phyloP scores from a whole-genome alignment of 2,329 filamentous ascomycete genomes.

The Fusarium begoniae region DNA sequence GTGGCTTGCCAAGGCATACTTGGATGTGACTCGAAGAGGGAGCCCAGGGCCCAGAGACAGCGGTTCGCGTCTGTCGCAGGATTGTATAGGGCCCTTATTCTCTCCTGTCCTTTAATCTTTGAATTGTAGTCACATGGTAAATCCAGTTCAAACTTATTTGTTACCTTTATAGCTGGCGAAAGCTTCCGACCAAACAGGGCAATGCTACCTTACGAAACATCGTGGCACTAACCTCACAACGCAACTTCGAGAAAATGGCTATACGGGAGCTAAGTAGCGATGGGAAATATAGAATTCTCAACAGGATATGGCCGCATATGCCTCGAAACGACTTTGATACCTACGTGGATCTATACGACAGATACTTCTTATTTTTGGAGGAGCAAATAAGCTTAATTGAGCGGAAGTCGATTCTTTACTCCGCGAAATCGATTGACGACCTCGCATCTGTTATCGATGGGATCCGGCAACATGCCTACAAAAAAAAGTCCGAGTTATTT shows the following conservation, averaged over 20 bases:
- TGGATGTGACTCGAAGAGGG: background rate
- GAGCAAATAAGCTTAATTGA: background rate
- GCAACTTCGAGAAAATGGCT: background rate
- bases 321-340: background rate
- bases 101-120: accelerated
- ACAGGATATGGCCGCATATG: background rate
- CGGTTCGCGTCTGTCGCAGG: background rate
- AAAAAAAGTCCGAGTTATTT: background rate
- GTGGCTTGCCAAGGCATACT: background rate
- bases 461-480: background rate
- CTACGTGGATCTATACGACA: background rate
- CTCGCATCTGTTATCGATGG: background rate
- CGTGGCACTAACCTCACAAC: background rate
- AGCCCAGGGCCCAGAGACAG: background rate
- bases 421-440: background rate
- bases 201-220: background rate
- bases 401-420: background rate
- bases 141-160: background rate
- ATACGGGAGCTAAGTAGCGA: background rate
- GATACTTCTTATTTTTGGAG: background rate
- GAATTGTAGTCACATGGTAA: background rate
- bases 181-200: background rate
- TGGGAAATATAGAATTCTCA: background rate
- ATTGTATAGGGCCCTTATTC: background rate
- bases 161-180: background rate